Evolutionary conservation across 2,329 filamentous ascomycete species (phyloP), one percentile per base, ranked within the genome.

Genomic region (Tolypocladium cylindrosporum): DNA sequence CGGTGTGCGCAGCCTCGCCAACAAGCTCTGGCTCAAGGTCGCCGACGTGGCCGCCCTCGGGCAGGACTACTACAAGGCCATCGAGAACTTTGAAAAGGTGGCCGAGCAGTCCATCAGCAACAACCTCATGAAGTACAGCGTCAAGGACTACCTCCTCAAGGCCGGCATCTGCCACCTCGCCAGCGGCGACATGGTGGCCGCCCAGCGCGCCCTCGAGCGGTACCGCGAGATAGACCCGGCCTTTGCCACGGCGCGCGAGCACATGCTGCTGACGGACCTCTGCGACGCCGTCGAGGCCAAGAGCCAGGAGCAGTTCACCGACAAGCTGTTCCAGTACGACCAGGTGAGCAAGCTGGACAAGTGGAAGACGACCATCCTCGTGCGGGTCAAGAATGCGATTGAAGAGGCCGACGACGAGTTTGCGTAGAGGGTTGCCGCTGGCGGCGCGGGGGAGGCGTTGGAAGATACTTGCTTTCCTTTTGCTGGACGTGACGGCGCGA

Each of bases 131-230:
- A 89, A 87, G 71, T 96, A 90, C 84, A 90, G 85, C 54, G 91
- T 97, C 62, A 97, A 97, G 75, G 91, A 97, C 64, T 97, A 97
- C 76, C 87, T 97, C 68, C 81, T 97, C 68, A 96, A 97, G 77
- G 90, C 91, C 1, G 92, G 91, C 39, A 89, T 97, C 69, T 97
- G 92, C 77, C 88, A 96, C 71, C 80, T 97, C 42, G 84, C 84
- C 43, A 79, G 77, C 21, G 79, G 79, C 60, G 93, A 97, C 71
- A 77, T 88, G 66, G 89, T 97, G 57, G 89, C 87, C 54, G 82
- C 87, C 21, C 87, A 87, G 68, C 84, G 90, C 55, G 92, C 91
- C 37, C 77, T 97, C 27, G 88, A 95, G 67, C 85, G 84, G 64
- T 97, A 96, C 76, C 78, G 83, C 61, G 90, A 95, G 57, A 79